These are phyloP conservation scores for Phytophthora lateralis DNA, from an alignment of 352 stramenopile species.

Conservation along the genomic window DNA sequence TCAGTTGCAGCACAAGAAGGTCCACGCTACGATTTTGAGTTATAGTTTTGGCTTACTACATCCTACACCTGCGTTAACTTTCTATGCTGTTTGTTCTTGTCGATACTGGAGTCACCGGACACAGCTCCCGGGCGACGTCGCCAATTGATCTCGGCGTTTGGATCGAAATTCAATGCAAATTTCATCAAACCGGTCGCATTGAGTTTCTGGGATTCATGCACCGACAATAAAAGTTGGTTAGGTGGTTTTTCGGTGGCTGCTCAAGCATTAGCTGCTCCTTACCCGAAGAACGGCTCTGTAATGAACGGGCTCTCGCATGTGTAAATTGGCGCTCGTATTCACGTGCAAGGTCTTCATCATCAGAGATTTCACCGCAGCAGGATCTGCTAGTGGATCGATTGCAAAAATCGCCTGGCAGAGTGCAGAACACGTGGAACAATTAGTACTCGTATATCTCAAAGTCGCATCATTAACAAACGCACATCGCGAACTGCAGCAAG, in stretches of 20 bases:
- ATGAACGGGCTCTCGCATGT: conserved; percentile 56
- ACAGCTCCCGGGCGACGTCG: conserved; percentile 24
- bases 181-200: conserved; percentile 77
- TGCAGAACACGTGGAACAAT: background rate
- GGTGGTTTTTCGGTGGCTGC: background rate
- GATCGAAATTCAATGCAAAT: conserved; percentile 77
- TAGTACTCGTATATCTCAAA: background rate
- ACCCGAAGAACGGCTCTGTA: conserved; percentile 68
- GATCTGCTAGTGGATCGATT: conserved; percentile 60
- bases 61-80: background rate
- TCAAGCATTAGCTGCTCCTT: background rate
- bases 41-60: no score
- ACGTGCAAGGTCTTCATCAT: conserved; percentile 50
- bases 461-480: background rate
- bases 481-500: conserved; percentile 36
- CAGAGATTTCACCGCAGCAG: conserved; percentile 30
- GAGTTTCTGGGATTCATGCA: conserved; percentile 50
- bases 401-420: conserved; percentile 30
- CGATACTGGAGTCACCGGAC: conserved; percentile 1
- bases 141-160: conserved; percentile 63
- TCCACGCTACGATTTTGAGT: no score
- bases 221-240: background rate
- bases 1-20: background rate
- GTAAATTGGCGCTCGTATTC: conserved; percentile 47
- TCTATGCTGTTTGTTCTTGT: background rate